Base-by-base conservation (phyloP, 2,329 filamentous ascomycete genomes). In the Alternaria sp. region DNA sequence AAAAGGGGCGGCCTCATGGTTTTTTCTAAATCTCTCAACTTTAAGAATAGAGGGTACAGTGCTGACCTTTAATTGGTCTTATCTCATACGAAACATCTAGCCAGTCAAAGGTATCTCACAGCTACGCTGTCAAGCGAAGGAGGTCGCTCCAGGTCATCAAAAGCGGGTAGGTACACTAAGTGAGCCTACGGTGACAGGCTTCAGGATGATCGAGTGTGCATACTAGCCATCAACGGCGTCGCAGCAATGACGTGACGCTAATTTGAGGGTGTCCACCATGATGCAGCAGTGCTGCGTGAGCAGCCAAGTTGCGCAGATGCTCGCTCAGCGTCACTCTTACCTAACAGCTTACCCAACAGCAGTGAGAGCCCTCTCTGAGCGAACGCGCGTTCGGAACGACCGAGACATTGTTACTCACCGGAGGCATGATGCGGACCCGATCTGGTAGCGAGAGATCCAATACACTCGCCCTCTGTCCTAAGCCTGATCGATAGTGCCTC, bases 381-480 rank as follows among this genome's bases (percentile, higher is more conserved):
- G 40, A 46, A 54, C n/a, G 46, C 13, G n/a, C 39, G 42, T 31
- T 50, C 49, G 52, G 51, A 7, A 24, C 34, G 56, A 39, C 56
- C 55, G 55, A 61, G 33, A 58, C 51, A 45, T 36, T 17, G 17
- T 17, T 23, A 13, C 51, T 54, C 34, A 51, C 33, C 45, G 45
- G 40, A 39, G 37, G 40, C 29, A 42, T 9, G 48, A 29, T 58
- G 51, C 45, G 17, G 36, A 26, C 29, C 45, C 41, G 28, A 39
- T 49, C 41, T 56, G 52, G 59, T 60, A 62, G 56, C 59, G 56
- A 59, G 34, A 29, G 51, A 53, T 53, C 39, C 44, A 44, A 26
- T 33, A 45, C 55, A 33, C 51, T 51, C 51, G 31, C 59, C 56
- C 31, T 59, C 46, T 24, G 17, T 9, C 34, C 33, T n/a, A 21